Conservation (phyloP, 257 asterid species). For the Coffea canephora region DNA sequence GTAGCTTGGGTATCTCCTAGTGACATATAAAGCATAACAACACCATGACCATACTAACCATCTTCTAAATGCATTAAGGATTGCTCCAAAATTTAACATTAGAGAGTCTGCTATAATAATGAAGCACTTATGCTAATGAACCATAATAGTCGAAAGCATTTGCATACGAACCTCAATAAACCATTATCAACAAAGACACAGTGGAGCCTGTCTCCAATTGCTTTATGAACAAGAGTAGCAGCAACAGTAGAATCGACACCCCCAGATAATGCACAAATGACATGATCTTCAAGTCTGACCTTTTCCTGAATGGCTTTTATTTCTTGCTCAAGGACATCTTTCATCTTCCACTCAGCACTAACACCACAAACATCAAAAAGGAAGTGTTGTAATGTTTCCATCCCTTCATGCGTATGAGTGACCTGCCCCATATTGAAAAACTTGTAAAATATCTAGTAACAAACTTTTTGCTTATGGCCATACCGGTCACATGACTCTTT, state of each 20-base stretch:
- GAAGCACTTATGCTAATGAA: background rate
- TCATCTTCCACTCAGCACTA: slow-evolving; percentile 81
- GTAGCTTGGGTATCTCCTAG: background rate
- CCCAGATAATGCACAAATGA: slow-evolving; percentile 95
- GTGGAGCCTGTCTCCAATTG: slow-evolving; percentile 96
- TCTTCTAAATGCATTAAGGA: background rate
- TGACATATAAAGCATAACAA: background rate
- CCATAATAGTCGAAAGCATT: background rate
- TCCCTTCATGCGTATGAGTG: slow-evolving; percentile 90
- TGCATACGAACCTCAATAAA: slow-evolving; percentile 55
- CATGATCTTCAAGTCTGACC: slow-evolving; percentile 78
- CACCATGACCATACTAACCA: background rate
- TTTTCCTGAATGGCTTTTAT: slow-evolving; percentile 51
- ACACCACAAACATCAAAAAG: slow-evolving; percentile 80
- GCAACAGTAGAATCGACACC: slow-evolving; percentile 99
- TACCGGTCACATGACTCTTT: background rate
- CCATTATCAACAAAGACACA: slow-evolving; percentile 97
- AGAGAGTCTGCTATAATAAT: background rate
- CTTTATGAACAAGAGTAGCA: slow-evolving; percentile 90
- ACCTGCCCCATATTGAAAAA: slow-evolving; percentile 49
- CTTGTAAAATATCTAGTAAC: background rate
- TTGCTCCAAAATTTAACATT: background rate
- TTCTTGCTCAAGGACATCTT: slow-evolving; percentile 88
- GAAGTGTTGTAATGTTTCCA: slow-evolving; percentile 74
- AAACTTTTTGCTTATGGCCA: background rate